A percentile compares a stretch with the other conserved stretches of the same genome.
Conservation (phyloP, 2,329 filamentous ascomycete genomes). For the Diplodia intermedia region DNA sequence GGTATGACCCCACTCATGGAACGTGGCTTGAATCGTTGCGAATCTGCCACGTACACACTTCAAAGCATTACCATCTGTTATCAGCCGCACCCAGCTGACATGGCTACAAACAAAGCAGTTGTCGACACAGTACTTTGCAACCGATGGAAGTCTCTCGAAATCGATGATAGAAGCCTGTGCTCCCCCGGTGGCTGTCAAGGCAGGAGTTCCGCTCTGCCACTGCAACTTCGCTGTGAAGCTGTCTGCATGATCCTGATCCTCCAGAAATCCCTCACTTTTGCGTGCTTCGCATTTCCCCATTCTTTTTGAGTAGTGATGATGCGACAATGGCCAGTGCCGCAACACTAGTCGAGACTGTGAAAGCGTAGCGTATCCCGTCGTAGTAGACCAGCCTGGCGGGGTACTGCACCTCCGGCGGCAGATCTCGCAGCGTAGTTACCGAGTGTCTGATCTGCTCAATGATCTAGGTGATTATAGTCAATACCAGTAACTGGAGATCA, state of each 20-base stretch:
- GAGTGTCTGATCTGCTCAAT: constrained; percentile 69
- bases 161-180: no score
- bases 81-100: no score
- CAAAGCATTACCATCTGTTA: no score
- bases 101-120: no score
- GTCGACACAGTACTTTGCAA: no score
- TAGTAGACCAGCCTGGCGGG: constrained; percentile 66
- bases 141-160: no score
- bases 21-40: no score
- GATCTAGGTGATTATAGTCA: constrained; percentile 59
- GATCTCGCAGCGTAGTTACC: constrained; percentile 60
- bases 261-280: background rate
- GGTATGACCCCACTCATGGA: no score
- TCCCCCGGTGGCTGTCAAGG: no score
- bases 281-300: background rate
- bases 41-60: no score
- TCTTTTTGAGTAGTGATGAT: constrained; percentile 48
- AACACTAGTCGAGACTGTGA: constrained; percentile 61
- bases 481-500: background rate
- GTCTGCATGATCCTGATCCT: background rate
- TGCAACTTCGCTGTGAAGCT: no score
- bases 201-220: no score
- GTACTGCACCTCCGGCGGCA: constrained; percentile 64
- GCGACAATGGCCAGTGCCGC: constrained; percentile 59
- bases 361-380: constrained; percentile 63